Base-by-base conservation (phyloP, 2,329 filamentous ascomycete species). In the Ampelomyces quisqualis region DNA sequence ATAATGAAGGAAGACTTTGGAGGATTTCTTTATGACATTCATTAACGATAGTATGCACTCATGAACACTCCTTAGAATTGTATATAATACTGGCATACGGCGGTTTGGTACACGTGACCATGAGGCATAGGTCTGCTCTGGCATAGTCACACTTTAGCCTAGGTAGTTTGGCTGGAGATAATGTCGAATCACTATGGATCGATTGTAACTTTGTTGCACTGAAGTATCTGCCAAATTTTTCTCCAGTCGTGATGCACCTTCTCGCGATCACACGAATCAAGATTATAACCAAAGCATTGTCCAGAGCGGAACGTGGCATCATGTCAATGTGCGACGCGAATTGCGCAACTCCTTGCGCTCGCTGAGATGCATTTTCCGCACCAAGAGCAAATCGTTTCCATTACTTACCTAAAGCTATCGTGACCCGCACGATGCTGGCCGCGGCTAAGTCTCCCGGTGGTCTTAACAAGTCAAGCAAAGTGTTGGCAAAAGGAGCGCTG, bases 21-120 rank as follows among this genome's bases (percentile, higher is more conserved):
- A 29, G 38, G 38, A 35, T 40, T 23, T 40, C 39, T 38, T 51
- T 39, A 45, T 17, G 28, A 47, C 47, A 24, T 17, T 50, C 44
- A 17, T 38, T 47, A 40, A 45, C 41, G 47, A 41, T 36, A 33
- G 35, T 38, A 34, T 42, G 41, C 38, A 41, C 31, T 43, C 40
- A 40, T 40, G 22, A 32, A 38, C 47, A 45, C 39, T 51, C 44
- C 38, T 43, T 45, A 20, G 36, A 45, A 13, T 21, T 47, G 38
- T 43, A 51, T 30, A 47, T 41, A 51, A 28, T 34, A 28, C 36
- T 24, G 28, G 36, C 14, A 32, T 24, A 32, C 10, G 36, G 21
- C n/a, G 28, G 36, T 32, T 26, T 38, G 27, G 20, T 32, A 28
- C 27, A 38, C 19, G 11, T 32, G 18, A 38, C 18, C 20, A 38